Conservation (phyloP, 2,329 filamentous ascomycete species). For the Botrytis squamosa region DNA sequence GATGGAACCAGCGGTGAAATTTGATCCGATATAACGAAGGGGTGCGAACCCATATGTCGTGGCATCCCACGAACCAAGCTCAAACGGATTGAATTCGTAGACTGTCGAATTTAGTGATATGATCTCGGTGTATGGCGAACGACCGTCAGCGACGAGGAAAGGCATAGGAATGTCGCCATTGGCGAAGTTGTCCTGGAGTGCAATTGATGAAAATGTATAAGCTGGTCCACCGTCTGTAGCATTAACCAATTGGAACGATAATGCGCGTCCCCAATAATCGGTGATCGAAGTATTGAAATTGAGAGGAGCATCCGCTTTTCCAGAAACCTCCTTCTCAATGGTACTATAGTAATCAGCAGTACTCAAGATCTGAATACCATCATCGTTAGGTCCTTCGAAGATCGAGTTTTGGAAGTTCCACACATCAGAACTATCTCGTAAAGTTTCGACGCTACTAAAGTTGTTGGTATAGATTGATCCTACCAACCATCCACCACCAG, state of each 20-base stretch:
- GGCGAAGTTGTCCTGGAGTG: constrained; percentile 59
- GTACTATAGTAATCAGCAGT: constrained; percentile 62
- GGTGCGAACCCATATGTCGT: constrained; percentile 70
- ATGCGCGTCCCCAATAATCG: constrained; percentile 83
- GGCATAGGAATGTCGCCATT: constrained; percentile 68
- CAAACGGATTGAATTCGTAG: constrained; percentile 76
- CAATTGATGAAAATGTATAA: constrained; percentile 82
- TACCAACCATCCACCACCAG: constrained; percentile 80
- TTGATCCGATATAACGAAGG: constrained; percentile 68
- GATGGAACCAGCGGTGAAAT: constrained; percentile 63
- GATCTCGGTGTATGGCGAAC: constrained; percentile 59
- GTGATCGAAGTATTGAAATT: constrained; percentile 72
- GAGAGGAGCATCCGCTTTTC: constrained; percentile 64
- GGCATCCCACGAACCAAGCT: constrained; percentile 75
- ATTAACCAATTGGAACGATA: constrained; percentile 85
- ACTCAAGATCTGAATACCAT: constrained; percentile 52
- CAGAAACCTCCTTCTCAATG: constrained; percentile 55
- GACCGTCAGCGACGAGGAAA: constrained; percentile 68
- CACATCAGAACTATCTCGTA: constrained; percentile 51
- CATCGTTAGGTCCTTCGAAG: constrained; percentile 54
- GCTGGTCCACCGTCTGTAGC: constrained; percentile 68
- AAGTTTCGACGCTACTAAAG: constrained; percentile 65
- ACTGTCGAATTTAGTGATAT: constrained; percentile 72
- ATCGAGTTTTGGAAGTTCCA: constrained; percentile 66
- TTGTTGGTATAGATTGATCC: constrained; percentile 78